Base-by-base conservation (phyloP, 208 protist genomes). In the Spongospora subterranea region DNA sequence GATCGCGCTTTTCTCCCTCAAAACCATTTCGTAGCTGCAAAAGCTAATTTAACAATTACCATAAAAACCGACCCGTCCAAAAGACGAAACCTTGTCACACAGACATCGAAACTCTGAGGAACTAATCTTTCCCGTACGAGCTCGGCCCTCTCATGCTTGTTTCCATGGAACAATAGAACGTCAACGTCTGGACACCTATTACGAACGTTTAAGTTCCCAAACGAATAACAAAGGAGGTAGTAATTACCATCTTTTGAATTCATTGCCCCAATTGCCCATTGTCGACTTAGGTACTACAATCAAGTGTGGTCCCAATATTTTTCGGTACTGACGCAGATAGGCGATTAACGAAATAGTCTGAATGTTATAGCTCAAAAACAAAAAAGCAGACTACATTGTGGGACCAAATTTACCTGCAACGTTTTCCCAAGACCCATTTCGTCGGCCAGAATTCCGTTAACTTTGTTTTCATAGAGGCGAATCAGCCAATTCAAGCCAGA, bases 381-480 rank as follows among this genome's bases (percentile, higher is more conserved):
- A 60, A 29, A 29, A 29, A 60, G 24, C 24, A 60, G 6, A 24
- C 24, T 60, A 60, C 24, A 24, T 24, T 29, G 50, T 6, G 24
- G 13, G 6, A 24, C 24, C 50, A 60, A 60, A 53, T 32, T 88
- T 93, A 60, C 50, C 50, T 99, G 98, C 54, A 99, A 89, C 0
- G 96, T 97, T 92, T 97, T 97, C 41, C 96, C 96, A 35, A 97
- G 94, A 0, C 95, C 95, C 98, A 99, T 99, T 94, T 99, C 98
- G 94, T 99, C 98, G n/a, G 98, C 98, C 11, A 99, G 95, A 88
- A 99, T 99, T 45, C 97, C 98, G 93, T 98, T 98, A 89, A 99
- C 97, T 66, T 96, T 97, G 89, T 97, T 93, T 32, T 91, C 88
- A 65, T 94, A 92, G 24, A 94, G 82, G 71, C 90, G 89, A 0